A percentile compares a stretch with the other conserved stretches of the same genome.
Evolutionary conservation across 2,329 filamentous ascomycete genomes (phyloP).

Genomic region (Gremmenia infestans): DNA sequence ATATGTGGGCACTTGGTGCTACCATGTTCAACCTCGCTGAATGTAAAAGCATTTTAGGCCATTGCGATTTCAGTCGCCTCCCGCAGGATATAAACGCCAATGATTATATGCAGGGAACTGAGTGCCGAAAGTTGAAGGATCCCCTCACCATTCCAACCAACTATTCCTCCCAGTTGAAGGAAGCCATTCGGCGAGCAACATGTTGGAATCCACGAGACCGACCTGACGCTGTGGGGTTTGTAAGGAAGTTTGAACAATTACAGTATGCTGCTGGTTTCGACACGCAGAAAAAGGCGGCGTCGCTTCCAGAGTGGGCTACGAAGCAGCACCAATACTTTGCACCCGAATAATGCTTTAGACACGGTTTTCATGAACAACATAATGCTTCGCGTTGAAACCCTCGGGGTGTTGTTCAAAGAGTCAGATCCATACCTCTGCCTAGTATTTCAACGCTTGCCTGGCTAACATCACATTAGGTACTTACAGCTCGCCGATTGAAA

Average conservation of each 20-base stretch:
- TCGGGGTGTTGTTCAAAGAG: not conserved
- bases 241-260: constrained; percentile 2
- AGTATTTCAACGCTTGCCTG: too few species aligned
- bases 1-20: constrained; percentile 24
- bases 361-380: not conserved
- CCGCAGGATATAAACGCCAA: not conserved
- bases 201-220: constrained; percentile 2
- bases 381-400: not conserved
- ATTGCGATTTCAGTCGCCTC: not conserved
- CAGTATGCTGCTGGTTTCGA: constrained; percentile 2
- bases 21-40: constrained; percentile 19
- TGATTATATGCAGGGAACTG: not conserved
- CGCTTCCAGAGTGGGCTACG: constrained; percentile 20
- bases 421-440: too few species aligned
- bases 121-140: not conserved
- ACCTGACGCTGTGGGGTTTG: constrained; percentile 5
- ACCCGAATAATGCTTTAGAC: not conserved
- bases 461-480: too few species aligned
- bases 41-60: not conserved
- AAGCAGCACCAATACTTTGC: constrained; percentile 19
- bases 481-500: too few species aligned
- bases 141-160: constrained; percentile 1
- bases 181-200: constrained; percentile 7
- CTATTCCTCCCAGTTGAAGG: constrained; percentile 9
- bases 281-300: not conserved